Conservation (phyloP, 352 stramenopile genomes). For the Phytophthora idaei region DNA sequence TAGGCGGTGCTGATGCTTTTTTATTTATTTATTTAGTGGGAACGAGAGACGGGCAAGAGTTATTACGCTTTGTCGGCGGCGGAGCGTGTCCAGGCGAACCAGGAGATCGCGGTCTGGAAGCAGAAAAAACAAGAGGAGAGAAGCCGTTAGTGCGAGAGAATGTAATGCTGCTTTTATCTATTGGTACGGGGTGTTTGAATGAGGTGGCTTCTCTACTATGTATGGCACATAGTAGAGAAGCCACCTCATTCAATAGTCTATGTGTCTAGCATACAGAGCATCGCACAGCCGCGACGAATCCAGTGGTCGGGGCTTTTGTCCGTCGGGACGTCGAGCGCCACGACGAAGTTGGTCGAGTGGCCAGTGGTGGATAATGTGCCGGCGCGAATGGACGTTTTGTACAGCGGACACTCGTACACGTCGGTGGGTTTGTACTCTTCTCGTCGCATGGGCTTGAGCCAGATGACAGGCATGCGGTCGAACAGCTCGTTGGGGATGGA, state of each 20-base stretch:
- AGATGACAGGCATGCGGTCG: constrained; percentile 92
- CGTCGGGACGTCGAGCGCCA: constrained; percentile 85
- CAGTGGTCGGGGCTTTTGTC: constrained; percentile 88
- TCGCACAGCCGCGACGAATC: constrained; percentile 93
- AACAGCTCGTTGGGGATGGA: constrained; percentile 90
- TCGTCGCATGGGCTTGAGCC: constrained; percentile 84
- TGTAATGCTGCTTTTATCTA: constrained; percentile 19
- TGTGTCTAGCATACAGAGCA: constrained; percentile 95
- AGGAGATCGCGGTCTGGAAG: constrained; percentile 68
- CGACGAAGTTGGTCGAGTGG: constrained; percentile 95
- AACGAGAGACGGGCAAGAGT: constrained; percentile 64
- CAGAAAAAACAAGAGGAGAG: constrained; percentile 19
- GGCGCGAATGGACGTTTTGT: constrained; percentile 92
- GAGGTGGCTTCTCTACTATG: constrained; percentile 36
- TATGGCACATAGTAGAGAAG: constrained; percentile 35
- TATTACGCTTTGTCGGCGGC: constrained; percentile 74
- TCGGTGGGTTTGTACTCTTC: constrained; percentile 76
- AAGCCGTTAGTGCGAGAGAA: constrained; percentile 18
- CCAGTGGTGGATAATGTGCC: constrained; percentile 93
- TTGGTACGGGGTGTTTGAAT: constrained; percentile 5
- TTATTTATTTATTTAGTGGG: constrained; percentile 54
- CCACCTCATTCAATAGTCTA: background rate
- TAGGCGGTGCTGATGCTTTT: background rate
- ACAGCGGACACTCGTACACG: constrained; percentile 92
- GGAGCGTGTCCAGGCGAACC: constrained; percentile 65